A percentile compares a stretch with the other conserved stretches of the same genome.
Conservation (phyloP, 768 basidiomycete genomes). For the Termitomyces sp. region DNA sequence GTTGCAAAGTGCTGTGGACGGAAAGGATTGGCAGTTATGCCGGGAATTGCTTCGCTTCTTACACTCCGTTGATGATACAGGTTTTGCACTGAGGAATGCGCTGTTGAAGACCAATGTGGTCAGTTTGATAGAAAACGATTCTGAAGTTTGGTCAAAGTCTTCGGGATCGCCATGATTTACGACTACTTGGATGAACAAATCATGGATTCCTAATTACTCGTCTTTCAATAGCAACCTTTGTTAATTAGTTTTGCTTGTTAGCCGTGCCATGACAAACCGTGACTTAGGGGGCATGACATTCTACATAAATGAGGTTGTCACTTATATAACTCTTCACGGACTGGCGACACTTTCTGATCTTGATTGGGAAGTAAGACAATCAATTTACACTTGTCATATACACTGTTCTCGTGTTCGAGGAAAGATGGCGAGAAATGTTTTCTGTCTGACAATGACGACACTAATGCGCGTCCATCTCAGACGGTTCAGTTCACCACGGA, state of each 20-base stretch:
- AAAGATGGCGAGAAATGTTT: constrained; percentile 17
- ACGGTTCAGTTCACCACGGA: constrained; percentile 33
- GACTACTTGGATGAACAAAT: not conserved
- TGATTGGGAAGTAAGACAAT: no score
- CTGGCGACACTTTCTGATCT: no score
- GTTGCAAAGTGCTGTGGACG: constrained; percentile 66
- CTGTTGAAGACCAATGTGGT: constrained; percentile 28
- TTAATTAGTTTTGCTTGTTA: not conserved
- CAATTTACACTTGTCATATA: no score
- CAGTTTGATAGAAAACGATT: constrained; percentile 12
- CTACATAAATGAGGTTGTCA: no score
- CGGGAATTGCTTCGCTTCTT: constrained; percentile 90
- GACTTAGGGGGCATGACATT: no score
- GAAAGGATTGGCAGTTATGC: constrained; percentile 86
- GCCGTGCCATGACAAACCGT: not conserved
- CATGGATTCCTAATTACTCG: not conserved
- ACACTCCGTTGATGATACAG: constrained; percentile 87
- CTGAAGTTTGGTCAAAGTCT: constrained; percentile 2
- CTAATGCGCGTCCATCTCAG: constrained; percentile 14
- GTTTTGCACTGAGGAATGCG: constrained; percentile 59
- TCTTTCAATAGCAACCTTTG: not conserved
- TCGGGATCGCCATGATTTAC: not conserved
- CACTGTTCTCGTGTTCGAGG: not conserved
- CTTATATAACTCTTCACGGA: no score
- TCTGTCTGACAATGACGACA: constrained; percentile 8